Evolutionary conservation across 1,284 basidiomycete genomes (phyloP).

Genomic region (Ceratobasidium sp.): DNA sequence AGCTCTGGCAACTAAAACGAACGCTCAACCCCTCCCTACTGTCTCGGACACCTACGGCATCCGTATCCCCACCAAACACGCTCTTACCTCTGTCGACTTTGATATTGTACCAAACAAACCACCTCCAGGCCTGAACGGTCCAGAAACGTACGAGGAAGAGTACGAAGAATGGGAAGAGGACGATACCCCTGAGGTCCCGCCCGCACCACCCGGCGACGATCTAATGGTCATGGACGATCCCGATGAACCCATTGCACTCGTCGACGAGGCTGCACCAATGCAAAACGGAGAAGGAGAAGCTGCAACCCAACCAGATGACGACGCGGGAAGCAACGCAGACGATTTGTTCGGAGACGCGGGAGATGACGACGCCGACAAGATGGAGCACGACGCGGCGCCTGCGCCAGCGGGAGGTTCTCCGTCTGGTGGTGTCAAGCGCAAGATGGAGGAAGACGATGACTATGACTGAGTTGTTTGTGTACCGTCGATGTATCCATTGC

Average conservation of each 20-base stretch:
- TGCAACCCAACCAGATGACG: slow-evolving; percentile 50
- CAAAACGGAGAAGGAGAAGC: slow-evolving; percentile 53
- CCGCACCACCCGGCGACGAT: slow-evolving; percentile 2
- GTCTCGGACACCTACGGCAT: slow-evolving; percentile 97
- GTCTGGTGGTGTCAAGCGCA: slow-evolving; percentile 62
- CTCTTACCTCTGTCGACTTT: slow-evolving; percentile 91
- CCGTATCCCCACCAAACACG: slow-evolving; percentile 78
- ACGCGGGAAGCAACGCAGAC: slow-evolving; percentile 38
- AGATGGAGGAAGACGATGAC: slow-evolving; percentile 82
- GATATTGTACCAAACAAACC: slow-evolving; percentile 88
- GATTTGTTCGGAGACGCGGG: slow-evolving; percentile 40
- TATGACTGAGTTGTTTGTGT: slow-evolving; percentile 65
- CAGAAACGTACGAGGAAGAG: slow-evolving; percentile 73
- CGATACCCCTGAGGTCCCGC: slow-evolving; percentile 38
- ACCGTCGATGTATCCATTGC: too few species aligned
- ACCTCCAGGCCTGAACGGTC: slow-evolving; percentile 63
- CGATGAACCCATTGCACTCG: slow-evolving; percentile 37
- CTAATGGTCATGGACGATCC: slow-evolving; percentile 35
- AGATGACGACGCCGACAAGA: slow-evolving; percentile 41
- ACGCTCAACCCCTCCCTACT: slow-evolving; percentile 85
- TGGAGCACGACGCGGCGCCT: slow-evolving; percentile 44
- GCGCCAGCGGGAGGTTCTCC: slow-evolving; percentile 49
- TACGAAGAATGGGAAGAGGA: slow-evolving; percentile 48
- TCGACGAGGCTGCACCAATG: slow-evolving; percentile 36
- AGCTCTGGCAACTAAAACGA: slow-evolving; percentile 88